These are phyloP conservation scores for Taiwanofungus camphoratus DNA, from an alignment of 1,284 basidiomycete genomes.

Conservation along the genomic window DNA sequence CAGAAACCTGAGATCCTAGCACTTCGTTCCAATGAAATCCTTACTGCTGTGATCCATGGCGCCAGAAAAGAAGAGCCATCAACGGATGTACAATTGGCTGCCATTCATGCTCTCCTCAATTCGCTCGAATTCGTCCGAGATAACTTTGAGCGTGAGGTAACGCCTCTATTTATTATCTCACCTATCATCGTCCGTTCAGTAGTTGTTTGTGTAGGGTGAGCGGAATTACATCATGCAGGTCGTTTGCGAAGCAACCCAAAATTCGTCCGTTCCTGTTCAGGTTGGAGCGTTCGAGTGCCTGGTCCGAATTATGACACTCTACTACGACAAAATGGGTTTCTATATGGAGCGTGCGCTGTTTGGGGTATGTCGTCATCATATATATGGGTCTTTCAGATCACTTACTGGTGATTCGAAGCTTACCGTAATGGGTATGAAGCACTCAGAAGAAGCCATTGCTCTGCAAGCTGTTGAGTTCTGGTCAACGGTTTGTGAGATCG, in stretches of 20 bases:
- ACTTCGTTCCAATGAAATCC: slow-evolving; percentile 91
- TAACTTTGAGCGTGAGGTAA: slow-evolving; percentile 95
- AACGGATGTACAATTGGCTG: slow-evolving; percentile 92
- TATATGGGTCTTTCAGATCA: slow-evolving; percentile 1
- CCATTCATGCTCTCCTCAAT: slow-evolving; percentile 90
- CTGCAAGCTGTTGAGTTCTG: slow-evolving; percentile 99
- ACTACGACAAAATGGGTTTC: slow-evolving; percentile 99
- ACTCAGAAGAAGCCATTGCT: slow-evolving; percentile 86
- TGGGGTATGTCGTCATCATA: slow-evolving; percentile 56
- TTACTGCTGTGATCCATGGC: slow-evolving; percentile 98
- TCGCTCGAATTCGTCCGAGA: slow-evolving; percentile 97
- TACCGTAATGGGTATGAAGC: slow-evolving; percentile 98
- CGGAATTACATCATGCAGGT: slow-evolving; percentile 99
- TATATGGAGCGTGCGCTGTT: slow-evolving; percentile 99
- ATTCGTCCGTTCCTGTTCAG: slow-evolving; percentile 72
- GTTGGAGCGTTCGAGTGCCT: slow-evolving; percentile 93
- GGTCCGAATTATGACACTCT: slow-evolving; percentile 95
- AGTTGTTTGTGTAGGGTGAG: slow-evolving; percentile 65
- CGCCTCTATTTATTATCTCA: slow-evolving; percentile 18
- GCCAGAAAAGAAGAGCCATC: slow-evolving; percentile 95
- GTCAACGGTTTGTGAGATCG: slow-evolving; percentile 98
- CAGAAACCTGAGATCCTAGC: slow-evolving; percentile 90
- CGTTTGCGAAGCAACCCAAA: slow-evolving; percentile 98
- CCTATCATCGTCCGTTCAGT: neutral
- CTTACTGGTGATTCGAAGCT: slow-evolving; percentile 49